phyloP scores from a whole-genome alignment of 495 filamentous ascomycete genomes.

The Penicillium odoratum region DNA sequence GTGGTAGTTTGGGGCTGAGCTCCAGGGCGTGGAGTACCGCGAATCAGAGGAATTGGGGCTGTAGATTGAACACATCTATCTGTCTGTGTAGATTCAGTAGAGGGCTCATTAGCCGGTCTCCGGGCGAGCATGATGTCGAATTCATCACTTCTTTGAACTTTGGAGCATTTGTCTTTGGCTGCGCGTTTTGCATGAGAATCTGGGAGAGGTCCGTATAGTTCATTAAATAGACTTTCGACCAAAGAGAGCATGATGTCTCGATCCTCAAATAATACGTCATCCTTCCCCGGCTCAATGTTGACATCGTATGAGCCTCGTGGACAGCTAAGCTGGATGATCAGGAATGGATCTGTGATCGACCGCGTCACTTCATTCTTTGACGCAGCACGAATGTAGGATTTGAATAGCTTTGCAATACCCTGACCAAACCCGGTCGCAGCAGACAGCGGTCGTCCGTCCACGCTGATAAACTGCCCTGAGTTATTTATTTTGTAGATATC shows the following conservation, averaged over 20 bases:
- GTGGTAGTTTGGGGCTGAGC: not conserved
- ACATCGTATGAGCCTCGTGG: conserved; percentile 73
- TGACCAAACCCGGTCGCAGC: conserved; percentile 62
- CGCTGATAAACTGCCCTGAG: conserved; percentile 65
- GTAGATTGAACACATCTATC: not conserved
- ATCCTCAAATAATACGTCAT: conserved; percentile 79
- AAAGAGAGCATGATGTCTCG: conserved; percentile 50
- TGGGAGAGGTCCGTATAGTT: conserved; percentile 53
- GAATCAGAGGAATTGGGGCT: not conserved
- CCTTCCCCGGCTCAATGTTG: conserved; percentile 89
- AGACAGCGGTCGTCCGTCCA: conserved; percentile 78
- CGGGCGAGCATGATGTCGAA: conserved; percentile 32
- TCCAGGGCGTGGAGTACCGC: not conserved
- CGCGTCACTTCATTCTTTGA: conserved; percentile 20
- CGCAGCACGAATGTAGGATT: conserved; percentile 50
- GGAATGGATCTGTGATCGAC: conserved; percentile 61
- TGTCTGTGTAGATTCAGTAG: not conserved
- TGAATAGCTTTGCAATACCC: conserved; percentile 63
- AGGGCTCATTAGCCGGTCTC: conserved; percentile 1
- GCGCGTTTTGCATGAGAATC: not conserved
- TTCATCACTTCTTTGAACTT: not conserved
- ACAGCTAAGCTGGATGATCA: conserved; percentile 73
- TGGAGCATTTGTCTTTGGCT: conserved; percentile 9
- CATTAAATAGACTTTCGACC: conserved; percentile 55
- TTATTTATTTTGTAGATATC: conserved; percentile 56